phyloP scores from a whole-genome alignment of 441 rosid species.

The Codiaeum variegatum region DNA sequence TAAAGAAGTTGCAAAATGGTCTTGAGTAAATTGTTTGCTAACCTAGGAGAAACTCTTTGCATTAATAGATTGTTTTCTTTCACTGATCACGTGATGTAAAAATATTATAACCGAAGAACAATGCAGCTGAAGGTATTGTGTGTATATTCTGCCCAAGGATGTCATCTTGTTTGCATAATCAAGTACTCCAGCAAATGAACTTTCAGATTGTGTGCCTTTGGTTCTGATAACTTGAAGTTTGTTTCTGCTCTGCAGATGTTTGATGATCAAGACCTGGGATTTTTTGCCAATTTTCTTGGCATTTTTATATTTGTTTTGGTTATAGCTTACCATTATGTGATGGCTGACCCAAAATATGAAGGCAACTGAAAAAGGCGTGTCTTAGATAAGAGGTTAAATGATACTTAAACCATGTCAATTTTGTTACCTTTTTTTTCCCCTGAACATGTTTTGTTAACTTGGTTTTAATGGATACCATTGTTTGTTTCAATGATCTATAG shows the following conservation, averaged over 20 bases:
- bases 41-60: background rate
- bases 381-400: background rate
- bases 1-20: background rate
- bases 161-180: background rate
- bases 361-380: slow-evolving; percentile 28
- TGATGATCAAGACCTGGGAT: slow-evolving; percentile 73
- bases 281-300: slow-evolving; percentile 77
- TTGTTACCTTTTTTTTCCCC: background rate
- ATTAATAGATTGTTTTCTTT: background rate
- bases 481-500: background rate
- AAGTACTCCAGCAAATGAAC: background rate
- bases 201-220: background rate
- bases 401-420: background rate
- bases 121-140: background rate
- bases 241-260: slow-evolving; percentile 58
- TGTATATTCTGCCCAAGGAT: background rate
- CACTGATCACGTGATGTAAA: background rate
- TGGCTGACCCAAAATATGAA: slow-evolving; percentile 82
- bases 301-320: slow-evolving; percentile 66
- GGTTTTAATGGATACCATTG: background rate
- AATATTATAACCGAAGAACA: background rate
- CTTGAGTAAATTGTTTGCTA: background rate
- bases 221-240: slow-evolving; percentile 11
- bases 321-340: slow-evolving; percentile 73
- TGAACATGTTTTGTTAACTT: background rate